A percentile compares a stretch with the other conserved stretches of the same genome.
phyloP scores from a whole-genome alignment of 257 asterid genomes.

The Pogostemon cablin region DNA sequence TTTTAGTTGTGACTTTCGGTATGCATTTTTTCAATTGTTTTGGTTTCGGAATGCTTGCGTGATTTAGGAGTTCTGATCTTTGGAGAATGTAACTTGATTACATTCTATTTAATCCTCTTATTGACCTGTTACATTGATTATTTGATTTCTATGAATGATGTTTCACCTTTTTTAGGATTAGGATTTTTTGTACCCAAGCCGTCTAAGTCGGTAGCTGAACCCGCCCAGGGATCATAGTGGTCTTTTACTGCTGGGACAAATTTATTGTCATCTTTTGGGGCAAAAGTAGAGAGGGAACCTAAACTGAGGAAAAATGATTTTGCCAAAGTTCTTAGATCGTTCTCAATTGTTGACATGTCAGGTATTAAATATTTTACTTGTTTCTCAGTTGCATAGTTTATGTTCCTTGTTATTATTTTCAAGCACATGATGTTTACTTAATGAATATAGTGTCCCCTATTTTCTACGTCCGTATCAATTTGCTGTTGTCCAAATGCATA shows the following conservation, averaged over 20 bases:
- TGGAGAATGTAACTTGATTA: constrained; percentile 26
- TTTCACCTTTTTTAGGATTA: too few species aligned
- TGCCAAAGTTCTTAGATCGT: too few species aligned
- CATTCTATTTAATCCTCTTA: constrained; percentile 10
- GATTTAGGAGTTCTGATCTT: too few species aligned
- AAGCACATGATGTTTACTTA: not conserved
- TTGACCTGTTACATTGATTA: constrained; percentile 3
- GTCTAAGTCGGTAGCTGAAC: too few species aligned
- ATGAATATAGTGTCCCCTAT: not conserved
- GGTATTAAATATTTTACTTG: constrained; percentile 49
- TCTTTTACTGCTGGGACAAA: too few species aligned
- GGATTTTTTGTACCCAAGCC: too few species aligned
- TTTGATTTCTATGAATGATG: not conserved
- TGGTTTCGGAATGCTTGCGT: too few species aligned
- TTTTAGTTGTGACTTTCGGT: constrained; percentile 73
- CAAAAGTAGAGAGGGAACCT: too few species aligned
- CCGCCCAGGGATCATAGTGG: too few species aligned
- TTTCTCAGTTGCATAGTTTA: constrained; percentile 13
- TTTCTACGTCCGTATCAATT: not conserved
- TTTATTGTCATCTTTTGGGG: too few species aligned
- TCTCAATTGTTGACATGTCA: constrained; percentile 24
- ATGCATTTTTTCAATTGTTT: constrained; percentile 29
- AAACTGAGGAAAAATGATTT: too few species aligned
- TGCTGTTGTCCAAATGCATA: not conserved
- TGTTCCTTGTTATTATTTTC: constrained; percentile 5